phyloP scores from a whole-genome alignment of 2,329 filamentous ascomycete species.

The Calonectria honghensis region DNA sequence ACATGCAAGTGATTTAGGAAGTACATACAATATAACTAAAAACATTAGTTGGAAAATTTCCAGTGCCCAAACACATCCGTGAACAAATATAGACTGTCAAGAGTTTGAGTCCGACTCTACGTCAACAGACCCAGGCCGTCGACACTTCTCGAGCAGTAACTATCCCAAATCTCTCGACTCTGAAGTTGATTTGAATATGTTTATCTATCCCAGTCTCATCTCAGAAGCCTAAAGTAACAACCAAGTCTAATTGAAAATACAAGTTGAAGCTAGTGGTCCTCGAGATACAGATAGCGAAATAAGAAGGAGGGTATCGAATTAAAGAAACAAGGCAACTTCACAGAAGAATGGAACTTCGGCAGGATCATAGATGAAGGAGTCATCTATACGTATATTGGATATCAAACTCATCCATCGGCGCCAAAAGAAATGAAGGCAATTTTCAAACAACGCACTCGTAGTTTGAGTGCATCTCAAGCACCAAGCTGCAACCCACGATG shows the following conservation, averaged over 20 bases:
- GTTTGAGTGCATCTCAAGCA: neutral
- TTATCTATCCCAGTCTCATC: neutral
- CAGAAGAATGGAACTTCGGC: neutral
- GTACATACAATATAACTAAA: slow-evolving; percentile 37
- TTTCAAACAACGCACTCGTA: neutral
- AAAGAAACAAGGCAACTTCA: neutral
- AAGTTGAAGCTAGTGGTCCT: neutral
- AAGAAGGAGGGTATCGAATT: neutral
- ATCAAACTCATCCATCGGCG: neutral
- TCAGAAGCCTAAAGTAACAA: neutral
- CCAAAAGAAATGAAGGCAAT: neutral
- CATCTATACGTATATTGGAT: neutral
- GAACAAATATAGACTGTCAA: neutral
- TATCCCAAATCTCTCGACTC: neutral
- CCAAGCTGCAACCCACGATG: neutral
- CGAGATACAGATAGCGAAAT: neutral
- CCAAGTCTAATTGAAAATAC: neutral
- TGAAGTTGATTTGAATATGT: neutral
- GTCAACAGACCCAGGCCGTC: neutral
- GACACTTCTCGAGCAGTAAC: neutral
- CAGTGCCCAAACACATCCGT: neutral
- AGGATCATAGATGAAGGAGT: neutral
- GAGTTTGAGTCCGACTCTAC: neutral
- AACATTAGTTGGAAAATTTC: neutral
- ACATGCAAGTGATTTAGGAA: slow-evolving; percentile 45